Evolutionary conservation across 768 basidiomycete species (phyloP).

Genomic region (Boletus rex-veris): DNA sequence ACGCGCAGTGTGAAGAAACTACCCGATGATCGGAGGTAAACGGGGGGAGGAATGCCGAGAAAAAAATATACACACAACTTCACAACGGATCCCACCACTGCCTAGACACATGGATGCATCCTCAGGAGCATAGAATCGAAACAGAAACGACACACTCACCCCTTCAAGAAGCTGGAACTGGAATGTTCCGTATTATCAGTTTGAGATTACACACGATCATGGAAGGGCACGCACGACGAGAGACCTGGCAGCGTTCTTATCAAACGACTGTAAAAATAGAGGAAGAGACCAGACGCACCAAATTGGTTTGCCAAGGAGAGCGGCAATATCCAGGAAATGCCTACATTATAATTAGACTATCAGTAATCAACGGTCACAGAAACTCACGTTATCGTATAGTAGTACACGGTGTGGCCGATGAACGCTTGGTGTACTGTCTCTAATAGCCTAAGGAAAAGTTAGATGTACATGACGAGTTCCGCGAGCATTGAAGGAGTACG

Average conservation of each 20-base stretch:
- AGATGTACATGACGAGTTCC: not conserved
- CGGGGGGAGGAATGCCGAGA: not conserved
- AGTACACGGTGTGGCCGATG: conserved; percentile 51
- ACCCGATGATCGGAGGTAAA: not conserved
- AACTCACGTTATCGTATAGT: conserved; percentile 51
- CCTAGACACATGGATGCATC: conserved; percentile 29
- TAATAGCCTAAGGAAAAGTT: conserved; percentile 36
- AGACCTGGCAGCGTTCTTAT: conserved; percentile 41
- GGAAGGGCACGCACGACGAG: conserved; percentile 40
- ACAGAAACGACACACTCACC: conserved; percentile 19
- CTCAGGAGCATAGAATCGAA: conserved; percentile 3
- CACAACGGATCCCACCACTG: conserved; percentile 53
- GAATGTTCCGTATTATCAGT: not conserved
- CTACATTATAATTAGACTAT: conserved; percentile 25
- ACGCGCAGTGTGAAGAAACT: conserved; percentile 60
- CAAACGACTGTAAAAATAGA: conserved; percentile 1
- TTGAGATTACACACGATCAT: conserved; percentile 5
- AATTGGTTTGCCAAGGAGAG: conserved; percentile 37
- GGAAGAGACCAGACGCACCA: conserved; percentile 36
- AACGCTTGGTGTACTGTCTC: conserved; percentile 49
- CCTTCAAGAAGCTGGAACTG: conserved; percentile 46
- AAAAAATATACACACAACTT: conserved; percentile 41
- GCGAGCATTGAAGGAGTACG: not conserved
- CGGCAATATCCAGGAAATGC: conserved; percentile 38
- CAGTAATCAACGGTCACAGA: not conserved